Percentiles rank a stretch among this genome's conserved stretches.
phyloP scores from a whole-genome alignment of 164 flowering plant genomes.

The Macadamia tetraphylla region DNA sequence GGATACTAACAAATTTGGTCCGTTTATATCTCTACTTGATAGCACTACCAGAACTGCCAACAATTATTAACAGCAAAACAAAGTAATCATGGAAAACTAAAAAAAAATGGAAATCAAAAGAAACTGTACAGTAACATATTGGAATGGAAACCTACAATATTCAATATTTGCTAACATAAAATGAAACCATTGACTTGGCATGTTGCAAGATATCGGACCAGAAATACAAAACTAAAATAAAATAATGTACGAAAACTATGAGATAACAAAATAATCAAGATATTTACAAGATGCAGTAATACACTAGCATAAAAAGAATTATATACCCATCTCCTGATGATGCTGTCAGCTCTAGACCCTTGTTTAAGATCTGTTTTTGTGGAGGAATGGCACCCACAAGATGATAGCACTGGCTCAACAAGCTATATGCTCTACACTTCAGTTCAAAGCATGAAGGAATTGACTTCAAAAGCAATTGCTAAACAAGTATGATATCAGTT shows the following conservation, averaged over 20 bases:
- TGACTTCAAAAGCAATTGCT: conserved; percentile 75
- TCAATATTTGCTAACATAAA: too few relatives aligned
- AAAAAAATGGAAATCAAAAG: too few relatives aligned
- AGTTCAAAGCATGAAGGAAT: conserved; percentile 91
- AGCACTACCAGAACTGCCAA: too few relatives aligned
- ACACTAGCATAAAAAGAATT: background rate
- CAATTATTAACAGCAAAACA: too few relatives aligned
- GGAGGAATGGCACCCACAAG: conserved; percentile 73
- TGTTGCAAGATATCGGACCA: background rate
- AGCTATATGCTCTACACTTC: conserved; percentile 71
- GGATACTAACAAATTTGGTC: too few relatives aligned
- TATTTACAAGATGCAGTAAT: background rate
- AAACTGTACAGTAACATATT: too few relatives aligned
- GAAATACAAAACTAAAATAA: background rate
- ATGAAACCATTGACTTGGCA: too few relatives aligned
- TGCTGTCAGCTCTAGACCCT: conserved; percentile 56
- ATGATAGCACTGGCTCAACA: conserved; percentile 82
- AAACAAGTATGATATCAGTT: conserved; percentile 14
- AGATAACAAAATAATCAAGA: background rate
- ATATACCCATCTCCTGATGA: conserved; percentile 56
- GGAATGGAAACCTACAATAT: too few relatives aligned
- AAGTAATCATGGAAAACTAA: too few relatives aligned
- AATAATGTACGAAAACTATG: background rate
- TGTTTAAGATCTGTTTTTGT: conserved; percentile 62
- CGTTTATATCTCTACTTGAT: too few relatives aligned